Base-by-base conservation (phyloP, 2,329 filamentous ascomycete species). In the Emmonsiellopsis sp. region DNA sequence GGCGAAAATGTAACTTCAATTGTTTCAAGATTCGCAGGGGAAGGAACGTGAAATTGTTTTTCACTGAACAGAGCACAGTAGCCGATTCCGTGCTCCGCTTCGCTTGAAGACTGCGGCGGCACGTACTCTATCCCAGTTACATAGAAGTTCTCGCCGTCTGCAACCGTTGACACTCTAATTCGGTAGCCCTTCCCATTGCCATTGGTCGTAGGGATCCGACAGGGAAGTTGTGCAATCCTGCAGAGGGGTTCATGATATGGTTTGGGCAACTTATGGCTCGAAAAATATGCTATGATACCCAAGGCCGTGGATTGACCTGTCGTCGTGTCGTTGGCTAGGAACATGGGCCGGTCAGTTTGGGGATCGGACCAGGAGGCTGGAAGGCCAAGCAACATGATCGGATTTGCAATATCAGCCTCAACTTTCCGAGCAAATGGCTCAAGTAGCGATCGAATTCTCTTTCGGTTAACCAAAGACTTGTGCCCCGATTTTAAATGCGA, bases 1-100 rank as follows among this genome's bases (percentile, higher is more conserved):
- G n/a, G 5, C 15, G 34, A 49, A 20, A 53, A 40, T 11, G 46
- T 44, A 31, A 53, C 51, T 37, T 53, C 43, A 32, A 53, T 48
- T 13, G 7, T 16, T 30, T 42, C 20, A 15, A 53, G 8, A 32
- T 40, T 35, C 9, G 30, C 31, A 7, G 32, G 13, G 42, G 9
- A 20, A 30, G 51, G 13, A 20, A 53, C 15, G 13, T 32, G 43
- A 15, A 53, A 48, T 26, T 42, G 13, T 1, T 0, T 32, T 48
- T 53, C 43, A 16, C 16, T 31, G 10, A 4, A 26, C 1, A 44
- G 44, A 35, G 40, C 11, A 35, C 43, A 40, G 10, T 41, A 53
- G 5, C 51, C 44, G 30, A 53, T 7, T 30, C 37, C 34, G 30
- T 16, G 38, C 11, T 16, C 11, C n/a, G 40, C 5, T 10, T n/a